Percentiles rank a stretch among this genome's conserved stretches.
These are phyloP conservation scores for Rhizopus delemar DNA, from an alignment of 371 early-diverging fungal genomes.

Conservation along the genomic window DNA sequence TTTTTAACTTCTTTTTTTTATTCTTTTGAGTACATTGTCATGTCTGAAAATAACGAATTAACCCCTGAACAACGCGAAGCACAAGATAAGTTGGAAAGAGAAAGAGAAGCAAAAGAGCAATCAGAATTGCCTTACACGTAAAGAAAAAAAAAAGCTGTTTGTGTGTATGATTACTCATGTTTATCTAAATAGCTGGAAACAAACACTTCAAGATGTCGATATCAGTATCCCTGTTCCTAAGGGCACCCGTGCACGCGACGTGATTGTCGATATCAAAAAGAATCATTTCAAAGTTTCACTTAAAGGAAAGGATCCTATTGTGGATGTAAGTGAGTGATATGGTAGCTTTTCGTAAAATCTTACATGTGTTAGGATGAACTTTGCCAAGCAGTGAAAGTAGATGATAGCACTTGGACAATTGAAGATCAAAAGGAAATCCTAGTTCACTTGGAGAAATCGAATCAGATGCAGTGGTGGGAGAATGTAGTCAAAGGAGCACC, in stretches of 20 bases:
- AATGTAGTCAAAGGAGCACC: constrained; percentile 81
- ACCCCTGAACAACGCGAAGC: not conserved
- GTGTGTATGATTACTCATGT: constrained; percentile 3
- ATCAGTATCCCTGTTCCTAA: constrained; percentile 74
- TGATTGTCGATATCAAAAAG: constrained; percentile 70
- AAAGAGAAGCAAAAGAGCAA: constrained; percentile 43
- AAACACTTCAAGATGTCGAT: constrained; percentile 86
- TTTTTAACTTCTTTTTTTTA: not conserved
- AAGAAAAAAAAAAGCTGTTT: not conserved
- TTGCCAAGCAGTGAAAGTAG: constrained; percentile 69
- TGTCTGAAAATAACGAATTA: not conserved
- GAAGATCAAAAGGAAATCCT: constrained; percentile 71
- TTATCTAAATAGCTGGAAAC: constrained; percentile 63
- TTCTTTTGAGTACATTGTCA: not conserved
- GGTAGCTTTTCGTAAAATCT: not conserved
- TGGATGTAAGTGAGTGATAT: constrained; percentile 55
- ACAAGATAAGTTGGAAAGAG: not conserved
- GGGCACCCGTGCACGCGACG: constrained; percentile 73
- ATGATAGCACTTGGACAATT: constrained; percentile 87
- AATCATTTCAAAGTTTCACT: constrained; percentile 69
- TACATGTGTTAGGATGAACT: constrained; percentile 63
- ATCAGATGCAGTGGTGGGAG: constrained; percentile 90
- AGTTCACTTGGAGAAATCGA: constrained; percentile 84
- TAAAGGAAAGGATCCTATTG: constrained; percentile 74
- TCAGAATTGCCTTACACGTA: constrained; percentile 55